Base-by-base conservation (phyloP, 768 basidiomycete species). In the Pleurotus tuoliensis region DNA sequence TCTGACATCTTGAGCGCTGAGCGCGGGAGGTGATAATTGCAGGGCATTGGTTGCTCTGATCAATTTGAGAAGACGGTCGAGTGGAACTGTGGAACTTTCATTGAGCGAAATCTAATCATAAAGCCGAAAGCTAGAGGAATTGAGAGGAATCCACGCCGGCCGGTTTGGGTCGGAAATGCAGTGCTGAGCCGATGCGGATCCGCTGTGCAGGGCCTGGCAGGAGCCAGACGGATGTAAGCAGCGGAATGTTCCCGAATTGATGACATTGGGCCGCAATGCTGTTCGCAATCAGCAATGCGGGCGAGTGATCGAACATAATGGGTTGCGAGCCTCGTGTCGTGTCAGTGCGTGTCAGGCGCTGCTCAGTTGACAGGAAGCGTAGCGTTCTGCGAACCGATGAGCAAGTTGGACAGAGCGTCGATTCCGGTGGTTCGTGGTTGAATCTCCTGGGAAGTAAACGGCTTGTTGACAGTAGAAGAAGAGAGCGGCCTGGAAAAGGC, bases 241-340 rank as follows among this genome's bases (percentile, higher is more conserved):
- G 41, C 41, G 41, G 41, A 22, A 44, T 44, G 41, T 44, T 16
- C 16, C 41, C 41, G 20, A 16, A 44, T 44, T 44, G n/a, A 44
- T 44, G 41, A 25, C 46, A 47, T 47, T 47, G 46, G 27, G 48
- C 48, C 48, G 48, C 15, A 50, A 50, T n/a, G 41, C 41, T 20
- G 46, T 20, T 27, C 47, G 13, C 24, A 20, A 18, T 22, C 47
- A 13, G 47, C 25, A 8, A 13, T 47, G 47, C 7, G 47, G 24
- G 16, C 24, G 18, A 47, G 16, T 50, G 49, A 30, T 50, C 49
- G 30, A 50, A 37, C 22, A 47, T 27, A 47, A 22, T 50, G 49
- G 49, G 49, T 30, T 30, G 49, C 6, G 49, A 50, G 49, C 49
- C 49, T 50, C 49, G 34, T 50, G 49, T 27, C 49, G 49, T 50